phyloP scores from a whole-genome alignment of 345 rosid genomes.

The Aquilaria malaccensis region DNA sequence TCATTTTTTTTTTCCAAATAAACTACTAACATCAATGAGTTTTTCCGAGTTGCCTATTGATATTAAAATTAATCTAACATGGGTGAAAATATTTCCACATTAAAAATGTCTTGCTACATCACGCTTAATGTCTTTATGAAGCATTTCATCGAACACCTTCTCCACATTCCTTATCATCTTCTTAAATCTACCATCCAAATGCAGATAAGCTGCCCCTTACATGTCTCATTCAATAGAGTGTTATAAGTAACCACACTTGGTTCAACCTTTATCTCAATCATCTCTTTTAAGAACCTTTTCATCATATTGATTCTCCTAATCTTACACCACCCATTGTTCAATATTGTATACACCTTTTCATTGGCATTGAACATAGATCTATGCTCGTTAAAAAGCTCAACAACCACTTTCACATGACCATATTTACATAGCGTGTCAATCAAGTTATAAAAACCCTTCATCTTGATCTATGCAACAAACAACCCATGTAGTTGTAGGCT shows the following conservation, averaged over 20 bases:
- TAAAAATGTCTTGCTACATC: conserved; percentile 66
- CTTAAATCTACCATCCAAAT: conserved; percentile 59
- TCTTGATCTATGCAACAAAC: conserved; percentile 30
- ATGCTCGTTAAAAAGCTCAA: conserved; percentile 49
- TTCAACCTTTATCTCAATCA: conserved; percentile 55
- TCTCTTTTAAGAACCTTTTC: conserved; percentile 58
- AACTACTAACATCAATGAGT: too few species aligned
- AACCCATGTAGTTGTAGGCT: conserved; percentile 59
- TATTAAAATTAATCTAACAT: too few species aligned
- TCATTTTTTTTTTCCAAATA: too few species aligned
- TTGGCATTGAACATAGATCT: conserved; percentile 31
- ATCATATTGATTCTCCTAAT: conserved; percentile 64
- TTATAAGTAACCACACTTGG: conserved; percentile 73
- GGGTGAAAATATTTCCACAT: too few species aligned
- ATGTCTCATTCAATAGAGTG: conserved; percentile 77
- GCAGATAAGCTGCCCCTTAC: conserved; percentile 64
- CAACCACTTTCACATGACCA: conserved; percentile 56
- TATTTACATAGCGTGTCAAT: conserved; percentile 80
- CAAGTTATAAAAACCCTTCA: conserved; percentile 36
- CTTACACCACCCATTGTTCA: conserved; percentile 79
- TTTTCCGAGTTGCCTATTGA: too few species aligned
- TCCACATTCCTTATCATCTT: conserved; percentile 53
- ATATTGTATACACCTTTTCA: conserved; percentile 51
- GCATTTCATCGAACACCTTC: conserved; percentile 86
- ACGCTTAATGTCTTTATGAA: conserved; percentile 57